Percentiles rank a stretch among this genome's conserved stretches.
Conservation (phyloP, 768 basidiomycete species). For the Glaciozyma martinii region DNA sequence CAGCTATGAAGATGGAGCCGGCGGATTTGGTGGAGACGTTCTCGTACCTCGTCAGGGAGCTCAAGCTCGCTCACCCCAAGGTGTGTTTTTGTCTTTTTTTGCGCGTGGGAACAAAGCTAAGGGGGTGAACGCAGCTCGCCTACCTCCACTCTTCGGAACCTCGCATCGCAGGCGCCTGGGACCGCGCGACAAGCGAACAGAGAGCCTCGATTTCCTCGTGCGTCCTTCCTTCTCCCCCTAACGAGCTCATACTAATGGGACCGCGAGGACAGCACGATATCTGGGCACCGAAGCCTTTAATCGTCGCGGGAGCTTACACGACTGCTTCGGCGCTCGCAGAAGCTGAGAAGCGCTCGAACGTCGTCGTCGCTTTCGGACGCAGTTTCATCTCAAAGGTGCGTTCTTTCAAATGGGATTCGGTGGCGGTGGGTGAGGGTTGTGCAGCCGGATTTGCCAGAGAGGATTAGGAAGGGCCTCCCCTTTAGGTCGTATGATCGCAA, state of each 20-base stretch:
- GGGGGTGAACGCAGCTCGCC: conserved; percentile 45
- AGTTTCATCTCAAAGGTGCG: conserved; percentile 21
- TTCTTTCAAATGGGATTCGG: no score
- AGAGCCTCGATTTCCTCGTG: conserved; percentile 25
- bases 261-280: conserved; percentile 19
- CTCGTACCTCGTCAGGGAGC: conserved; percentile 47
- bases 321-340: conserved; percentile 1
- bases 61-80: conserved; percentile 44
- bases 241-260: neutral
- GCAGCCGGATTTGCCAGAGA: conserved; percentile 17
- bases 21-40: conserved; percentile 30
- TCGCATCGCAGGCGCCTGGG: conserved; percentile 15
- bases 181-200: neutral
- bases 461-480: conserved; percentile 10
- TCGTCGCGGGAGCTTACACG: conserved; percentile 28
- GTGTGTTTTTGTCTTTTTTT: no score
- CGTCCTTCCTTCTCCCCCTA: neutral
- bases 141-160: conserved; percentile 50
- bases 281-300: conserved; percentile 24
- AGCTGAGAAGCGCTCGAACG: conserved; percentile 18
- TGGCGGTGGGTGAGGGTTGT: neutral
- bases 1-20: conserved; percentile 28
- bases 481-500: conserved; percentile 21
- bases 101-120: no score
- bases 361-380: conserved; percentile 25